Conservation (phyloP, 768 basidiomycete genomes). For the Pisolithus marmoratus region DNA sequence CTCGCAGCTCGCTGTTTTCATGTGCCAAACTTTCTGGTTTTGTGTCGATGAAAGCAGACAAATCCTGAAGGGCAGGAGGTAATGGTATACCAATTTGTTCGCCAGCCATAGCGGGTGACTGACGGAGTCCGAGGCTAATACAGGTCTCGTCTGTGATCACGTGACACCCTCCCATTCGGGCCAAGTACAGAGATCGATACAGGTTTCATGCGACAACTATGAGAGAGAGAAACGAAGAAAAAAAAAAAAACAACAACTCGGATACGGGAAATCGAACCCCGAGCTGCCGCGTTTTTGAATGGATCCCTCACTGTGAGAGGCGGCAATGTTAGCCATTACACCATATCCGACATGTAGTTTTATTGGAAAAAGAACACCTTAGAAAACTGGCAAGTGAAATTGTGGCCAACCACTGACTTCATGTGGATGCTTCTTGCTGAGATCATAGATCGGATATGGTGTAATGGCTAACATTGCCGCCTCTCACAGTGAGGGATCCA, state of each 20-base stretch:
- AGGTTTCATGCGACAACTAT: too few species aligned
- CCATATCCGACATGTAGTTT: conserved; percentile 55
- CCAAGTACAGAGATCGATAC: too few species aligned
- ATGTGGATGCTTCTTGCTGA: too few species aligned
- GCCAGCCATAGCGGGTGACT: background rate
- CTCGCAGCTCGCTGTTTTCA: conserved; percentile 48
- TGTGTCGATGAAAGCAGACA: conserved; percentile 52
- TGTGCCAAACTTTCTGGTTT: conserved; percentile 50
- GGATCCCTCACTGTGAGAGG: conserved; percentile 36
- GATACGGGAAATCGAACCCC: conserved; percentile 56
- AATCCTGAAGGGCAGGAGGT: conserved; percentile 39
- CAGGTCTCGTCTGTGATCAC: background rate
- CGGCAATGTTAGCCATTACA: conserved; percentile 67
- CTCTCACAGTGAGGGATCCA: conserved; percentile 33
- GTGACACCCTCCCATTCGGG: background rate
- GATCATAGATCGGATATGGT: conserved; percentile 46
- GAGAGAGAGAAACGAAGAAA: too few species aligned
- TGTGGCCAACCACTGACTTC: too few species aligned
- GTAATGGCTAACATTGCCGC: conserved; percentile 66
- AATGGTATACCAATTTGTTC: conserved; percentile 18
- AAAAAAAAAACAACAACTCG: conserved; percentile 23
- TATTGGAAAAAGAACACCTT: too few species aligned
- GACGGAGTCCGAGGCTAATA: background rate
- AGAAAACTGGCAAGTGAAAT: too few species aligned
- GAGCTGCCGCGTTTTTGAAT: conserved; percentile 40